These are phyloP conservation scores for Ricinus communis DNA, from an alignment of 345 rosid genomes.

Conservation along the genomic window DNA sequence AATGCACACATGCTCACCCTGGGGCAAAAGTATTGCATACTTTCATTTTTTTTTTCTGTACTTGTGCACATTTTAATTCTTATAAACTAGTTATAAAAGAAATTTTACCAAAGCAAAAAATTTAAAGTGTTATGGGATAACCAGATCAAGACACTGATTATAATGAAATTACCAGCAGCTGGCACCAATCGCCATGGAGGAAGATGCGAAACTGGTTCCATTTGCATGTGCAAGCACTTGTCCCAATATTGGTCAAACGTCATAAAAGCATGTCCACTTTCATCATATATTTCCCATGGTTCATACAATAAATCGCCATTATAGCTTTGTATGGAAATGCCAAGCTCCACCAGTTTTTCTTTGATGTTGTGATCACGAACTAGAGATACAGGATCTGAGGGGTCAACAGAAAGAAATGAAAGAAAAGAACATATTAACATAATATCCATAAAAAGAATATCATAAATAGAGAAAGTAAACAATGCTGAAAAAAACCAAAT, in stretches of 20 bases:
- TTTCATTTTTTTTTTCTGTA: not conserved
- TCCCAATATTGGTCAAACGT: slow-evolving; percentile 72
- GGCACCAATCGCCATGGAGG: slow-evolving; percentile 72
- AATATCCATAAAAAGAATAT: not conserved
- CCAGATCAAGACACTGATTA: not conserved
- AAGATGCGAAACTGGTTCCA: slow-evolving; percentile 61
- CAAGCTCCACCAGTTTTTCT: slow-evolving; percentile 64
- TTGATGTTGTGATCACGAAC: slow-evolving; percentile 80
- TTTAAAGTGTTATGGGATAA: not conserved
- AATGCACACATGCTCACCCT: not conserved
- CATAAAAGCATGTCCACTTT: slow-evolving; percentile 65
- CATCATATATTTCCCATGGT: slow-evolving; percentile 87
- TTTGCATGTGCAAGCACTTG: slow-evolving; percentile 62
- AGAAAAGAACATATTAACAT: not conserved
- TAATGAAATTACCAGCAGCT: slow-evolving; percentile 49
- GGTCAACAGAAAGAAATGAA: slow-evolving; percentile 3
- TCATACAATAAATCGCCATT: slow-evolving; percentile 87
- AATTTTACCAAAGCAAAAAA: not conserved
- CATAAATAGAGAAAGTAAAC: not conserved
- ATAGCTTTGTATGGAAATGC: slow-evolving; percentile 83
- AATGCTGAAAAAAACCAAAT: not conserved
- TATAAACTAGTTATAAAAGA: not conserved
- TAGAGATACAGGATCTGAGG: slow-evolving; percentile 74
- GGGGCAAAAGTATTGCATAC: not conserved
- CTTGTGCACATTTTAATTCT: no score